Evolutionary conservation across 2,329 filamentous ascomycete genomes (phyloP), one percentile per base, ranked within the genome.

Genomic region (Pseudocercospora ulei): DNA sequence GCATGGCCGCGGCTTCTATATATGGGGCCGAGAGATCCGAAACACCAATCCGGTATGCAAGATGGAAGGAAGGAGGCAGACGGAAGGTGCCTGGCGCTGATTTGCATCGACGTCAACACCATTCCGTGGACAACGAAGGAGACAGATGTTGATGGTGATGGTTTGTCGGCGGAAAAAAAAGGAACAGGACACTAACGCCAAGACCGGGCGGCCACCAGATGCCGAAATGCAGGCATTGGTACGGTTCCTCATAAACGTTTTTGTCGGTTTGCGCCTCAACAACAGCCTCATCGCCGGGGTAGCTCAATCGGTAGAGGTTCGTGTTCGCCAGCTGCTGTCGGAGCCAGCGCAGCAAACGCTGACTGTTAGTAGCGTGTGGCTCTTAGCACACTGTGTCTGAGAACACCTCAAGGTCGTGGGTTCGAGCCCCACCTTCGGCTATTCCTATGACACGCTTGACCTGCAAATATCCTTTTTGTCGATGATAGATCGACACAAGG

Each of bases 291-390:
- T 33, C 23, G 64, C 64, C 63, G 58, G 63, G 63, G 62, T 67
- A 67, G 65, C 65, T 68, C 65, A 68, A 68, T 68, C 63, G 65
- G 65, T 63, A 67, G 65, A n/a, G n/a, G n/a, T n/a, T n/a, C n/a
- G n/a, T n/a, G n/a, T n/a, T n/a, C n/a, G n/a, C n/a, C n/a, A n/a
- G n/a, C n/a, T n/a, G n/a, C n/a, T n/a, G n/a, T n/a, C n/a, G n/a
- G n/a, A n/a, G n/a, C n/a, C n/a, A n/a, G n/a, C n/a, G n/a, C n/a
- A n/a, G n/a, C n/a, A n/a, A n/a, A n/a, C n/a, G n/a, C n/a, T n/a
- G n/a, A n/a, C n/a, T n/a, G n/a, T n/a, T n/a, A n/a, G n/a, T n/a
- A 67, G 65, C 65, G 65, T 68, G 65, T 65, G 65, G 64, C 65
- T 68, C 65, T 67, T 68, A 68, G 4, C 18, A 40, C 37, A n/a